A percentile compares a stretch with the other conserved stretches of the same genome.
phyloP scores from a whole-genome alignment of 129 eudicot genomes.

The Flaveria bidentis region DNA sequence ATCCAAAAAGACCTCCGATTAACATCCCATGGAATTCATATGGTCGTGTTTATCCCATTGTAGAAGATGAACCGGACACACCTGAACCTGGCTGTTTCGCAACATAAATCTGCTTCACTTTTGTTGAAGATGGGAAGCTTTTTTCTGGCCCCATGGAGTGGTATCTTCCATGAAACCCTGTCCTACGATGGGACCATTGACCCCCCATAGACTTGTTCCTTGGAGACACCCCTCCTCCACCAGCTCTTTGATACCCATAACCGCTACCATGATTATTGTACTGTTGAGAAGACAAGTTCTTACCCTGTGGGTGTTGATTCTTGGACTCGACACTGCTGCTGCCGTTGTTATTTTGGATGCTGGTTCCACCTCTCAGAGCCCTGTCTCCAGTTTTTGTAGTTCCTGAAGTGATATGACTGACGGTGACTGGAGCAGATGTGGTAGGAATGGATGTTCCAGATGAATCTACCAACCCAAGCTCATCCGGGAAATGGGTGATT shows the following conservation, averaged over 20 bases:
- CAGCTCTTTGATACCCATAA: slow-evolving; percentile 57
- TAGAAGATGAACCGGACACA: slow-evolving; percentile 40
- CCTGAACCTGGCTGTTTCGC: slow-evolving; percentile 69
- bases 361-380: not conserved
- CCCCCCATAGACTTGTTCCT: slow-evolving; percentile 47
- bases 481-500: slow-evolving; percentile 49
- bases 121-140: slow-evolving; percentile 49
- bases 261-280: slow-evolving; percentile 46
- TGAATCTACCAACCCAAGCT: slow-evolving; percentile 57
- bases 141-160: slow-evolving; percentile 49
- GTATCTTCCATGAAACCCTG: slow-evolving; percentile 76
- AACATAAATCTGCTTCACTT: slow-evolving; percentile 87
- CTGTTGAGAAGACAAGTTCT: slow-evolving; percentile 49
- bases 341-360: not conserved
- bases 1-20: not conserved
- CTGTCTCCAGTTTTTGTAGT: slow-evolving; percentile 38
- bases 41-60: slow-evolving; percentile 29
- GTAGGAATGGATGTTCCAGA: slow-evolving; percentile 37
- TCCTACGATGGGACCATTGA: slow-evolving; percentile 76
- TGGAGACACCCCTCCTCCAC: slow-evolving; percentile 48
- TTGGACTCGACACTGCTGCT: slow-evolving; percentile 34
- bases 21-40: not conserved
- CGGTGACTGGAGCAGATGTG: slow-evolving; percentile 31
- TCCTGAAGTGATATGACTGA: slow-evolving; percentile 35
- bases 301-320: slow-evolving; percentile 54